Base-by-base conservation (phyloP, 306 rosid genomes). In the Acmispon strigosus region DNA sequence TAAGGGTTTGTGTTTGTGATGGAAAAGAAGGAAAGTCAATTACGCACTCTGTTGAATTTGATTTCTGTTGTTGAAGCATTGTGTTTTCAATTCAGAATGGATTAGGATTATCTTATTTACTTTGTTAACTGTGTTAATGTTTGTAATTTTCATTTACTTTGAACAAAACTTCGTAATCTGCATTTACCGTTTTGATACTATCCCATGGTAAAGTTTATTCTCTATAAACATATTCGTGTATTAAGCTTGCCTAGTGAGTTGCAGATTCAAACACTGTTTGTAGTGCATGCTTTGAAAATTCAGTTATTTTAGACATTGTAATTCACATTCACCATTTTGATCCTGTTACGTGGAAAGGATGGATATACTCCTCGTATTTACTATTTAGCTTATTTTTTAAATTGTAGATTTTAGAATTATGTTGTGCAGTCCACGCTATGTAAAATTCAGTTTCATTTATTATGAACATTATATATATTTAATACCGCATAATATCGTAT, bases 1-100 rank as follows among this genome's bases (percentile, higher is more conserved):
- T 59, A 11, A 41, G 60, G 67, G 57, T 41, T 69, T n/a, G n/a
- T 22, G 24, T 22, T 22, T 74, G 18, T 63, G 77, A 61, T 76
- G 52, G 43, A 9, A 36, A 16, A 44, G 14, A 45, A 17, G 12
- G 42, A 11, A 54, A 55, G 13, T 15, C 19, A 10, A 11, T 69
- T 34, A 6, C 44, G 48, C 32, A 11, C 36, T 78, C 5, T 16
- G 11, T 64, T 60, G 17, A 52, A 43, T 71, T 76, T 62, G 73
- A 77, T 76, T 71, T 12, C 16, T 71, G 29, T 10, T 22, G 43
- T 69, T 39, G 42, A 49, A 55, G 50, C 16, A 53, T 43, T 45
- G 54, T 54, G 44, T 6, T 47, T 39, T 69, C 20, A n/a, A 24
- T n/a, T 22, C 36, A 69, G 50, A 39, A 37, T 10, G 10, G 42